These are phyloP conservation scores for Nigrograna mackinnonii DNA, from an alignment of 2,329 filamentous ascomycete species.

Conservation along the genomic window DNA sequence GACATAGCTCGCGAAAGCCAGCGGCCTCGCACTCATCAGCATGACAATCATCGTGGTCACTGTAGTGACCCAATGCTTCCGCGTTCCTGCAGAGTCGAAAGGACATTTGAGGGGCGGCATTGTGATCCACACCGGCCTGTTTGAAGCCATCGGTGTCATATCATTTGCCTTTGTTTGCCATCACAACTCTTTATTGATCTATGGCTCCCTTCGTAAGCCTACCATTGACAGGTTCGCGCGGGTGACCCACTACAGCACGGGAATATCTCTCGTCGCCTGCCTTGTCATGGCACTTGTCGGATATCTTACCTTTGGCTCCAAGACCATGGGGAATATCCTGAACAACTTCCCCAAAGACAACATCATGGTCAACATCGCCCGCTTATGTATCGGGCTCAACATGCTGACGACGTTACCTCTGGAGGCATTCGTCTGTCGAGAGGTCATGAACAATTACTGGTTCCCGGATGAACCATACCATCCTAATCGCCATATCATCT, in stretches of 20 bases:
- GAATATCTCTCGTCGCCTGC: slow-evolving; percentile 88
- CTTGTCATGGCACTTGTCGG: slow-evolving; percentile 85
- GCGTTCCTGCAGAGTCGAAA: slow-evolving; percentile 71
- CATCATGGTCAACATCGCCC: slow-evolving; percentile 89
- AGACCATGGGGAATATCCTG: slow-evolving; percentile 91
- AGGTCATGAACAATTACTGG: slow-evolving; percentile 91
- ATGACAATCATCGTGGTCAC: slow-evolving; percentile 91
- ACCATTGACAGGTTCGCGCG: slow-evolving; percentile 93
- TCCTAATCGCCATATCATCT: slow-evolving; percentile 80
- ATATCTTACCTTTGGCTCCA: slow-evolving; percentile 90
- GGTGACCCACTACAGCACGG: slow-evolving; percentile 93
- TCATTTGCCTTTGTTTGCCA: slow-evolving; percentile 85
- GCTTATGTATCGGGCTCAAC: slow-evolving; percentile 94
- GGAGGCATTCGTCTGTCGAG: slow-evolving; percentile 95
- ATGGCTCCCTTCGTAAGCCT: slow-evolving; percentile 89
- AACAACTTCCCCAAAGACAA: slow-evolving; percentile 97
- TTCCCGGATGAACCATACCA: slow-evolving; percentile 75
- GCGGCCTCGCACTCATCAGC: slow-evolving; percentile 86
- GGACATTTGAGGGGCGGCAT: slow-evolving; percentile 72
- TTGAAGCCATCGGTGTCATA: slow-evolving; percentile 96
- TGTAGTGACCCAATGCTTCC: slow-evolving; percentile 79
- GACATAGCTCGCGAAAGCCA: slow-evolving; percentile 86
- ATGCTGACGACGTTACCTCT: slow-evolving; percentile 97
- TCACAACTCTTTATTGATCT: slow-evolving; percentile 97
- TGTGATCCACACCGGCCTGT: slow-evolving; percentile 84